Percentiles rank a stretch among this genome's conserved stretches.
Evolutionary conservation across 108 stramenopile species (phyloP).

Genomic region (Parietichytrium sp.): DNA sequence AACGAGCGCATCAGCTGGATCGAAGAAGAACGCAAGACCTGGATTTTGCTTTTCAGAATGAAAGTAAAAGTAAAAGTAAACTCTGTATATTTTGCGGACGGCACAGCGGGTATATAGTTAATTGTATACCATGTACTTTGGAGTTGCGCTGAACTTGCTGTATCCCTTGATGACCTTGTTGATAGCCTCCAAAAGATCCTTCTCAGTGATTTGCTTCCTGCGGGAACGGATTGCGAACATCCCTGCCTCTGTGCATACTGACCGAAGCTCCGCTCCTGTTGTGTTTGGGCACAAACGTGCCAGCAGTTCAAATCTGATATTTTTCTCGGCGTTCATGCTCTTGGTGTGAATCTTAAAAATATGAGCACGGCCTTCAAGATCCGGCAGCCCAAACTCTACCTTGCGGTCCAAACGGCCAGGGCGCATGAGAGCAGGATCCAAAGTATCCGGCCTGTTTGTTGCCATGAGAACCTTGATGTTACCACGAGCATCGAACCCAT

Average conservation of each 20-base stretch:
- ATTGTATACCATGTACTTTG: constrained; percentile 79
- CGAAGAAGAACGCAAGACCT: too few species aligned
- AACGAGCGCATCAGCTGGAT: too few species aligned
- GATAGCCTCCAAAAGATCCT: constrained; percentile 95
- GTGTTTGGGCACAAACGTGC: constrained; percentile 95
- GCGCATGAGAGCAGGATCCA: constrained; percentile 91
- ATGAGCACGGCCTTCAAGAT: constrained; percentile 90
- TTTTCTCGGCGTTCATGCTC: constrained; percentile 93
- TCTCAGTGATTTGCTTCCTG: constrained; percentile 90
- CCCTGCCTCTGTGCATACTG: constrained; percentile 98
- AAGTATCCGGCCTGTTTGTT: constrained; percentile 94
- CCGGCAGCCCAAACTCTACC: constrained; percentile 94
- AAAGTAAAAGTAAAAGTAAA: too few species aligned
- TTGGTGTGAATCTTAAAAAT: constrained; percentile 93
- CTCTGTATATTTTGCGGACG: too few species aligned
- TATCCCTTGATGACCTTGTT: constrained; percentile 99
- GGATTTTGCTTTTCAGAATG: too few species aligned
- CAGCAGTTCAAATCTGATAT: constrained; percentile 96
- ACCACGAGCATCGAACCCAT: constrained; percentile 94
- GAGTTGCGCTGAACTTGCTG: constrained; percentile 98
- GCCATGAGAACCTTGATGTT: constrained; percentile 99
- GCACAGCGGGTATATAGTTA: too few species aligned
- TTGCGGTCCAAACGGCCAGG: constrained; percentile 95
- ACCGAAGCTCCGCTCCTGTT: constrained; percentile 93
- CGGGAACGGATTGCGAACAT: constrained; percentile 98